Evolutionary conservation across 1,284 basidiomycete genomes (phyloP), one percentile per base, ranked within the genome.

Genomic region (Apiotrichum siamense): DNA sequence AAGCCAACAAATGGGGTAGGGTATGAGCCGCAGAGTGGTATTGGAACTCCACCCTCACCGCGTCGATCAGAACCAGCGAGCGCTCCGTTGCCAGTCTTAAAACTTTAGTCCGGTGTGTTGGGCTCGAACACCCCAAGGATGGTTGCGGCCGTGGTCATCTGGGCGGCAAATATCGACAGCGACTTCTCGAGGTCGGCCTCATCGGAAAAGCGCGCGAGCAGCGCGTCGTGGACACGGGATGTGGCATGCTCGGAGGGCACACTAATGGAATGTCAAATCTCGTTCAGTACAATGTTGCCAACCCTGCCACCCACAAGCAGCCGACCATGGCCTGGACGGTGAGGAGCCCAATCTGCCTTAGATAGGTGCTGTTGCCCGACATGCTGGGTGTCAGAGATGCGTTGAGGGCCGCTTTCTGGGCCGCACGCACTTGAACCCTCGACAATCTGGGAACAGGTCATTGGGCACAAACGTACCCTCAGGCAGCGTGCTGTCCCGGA

Each of bases 321-420:
- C 92, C 91, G 55, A 83, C 82, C 82, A 89, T 85, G 0, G 88
- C 89, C 81, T 94, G 86, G 18, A 94, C 77, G 0, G 82, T 80
- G 40, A 97, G 75, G 3, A 97, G 77, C 0, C 86, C 93, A 26
- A 91, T 81, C 67, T 96, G 91, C 18, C 84, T 81, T 11, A 97
- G 76, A 64, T 92, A 93, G 0, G 92, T 97, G 66, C 87, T 94
- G 73, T 97, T 97, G 1, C 83, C 88, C 26, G 87, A 87, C 88
- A 91, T 91, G 66, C 88, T 91, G 35, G 7, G 12, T 13, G 49
- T 49, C 39, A 29, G 44, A 21, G 21, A 25, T 15, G 13, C n/a
- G 10, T 10, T 13, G n/a, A n/a, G n/a, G n/a, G n/a, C n/a, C n/a
- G n/a, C n/a, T n/a, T n/a, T 24, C 21, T 9, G 12, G 23, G 21